Base-by-base conservation (phyloP, 805 yeast genomes). In the Metschnikowia matae region DNA sequence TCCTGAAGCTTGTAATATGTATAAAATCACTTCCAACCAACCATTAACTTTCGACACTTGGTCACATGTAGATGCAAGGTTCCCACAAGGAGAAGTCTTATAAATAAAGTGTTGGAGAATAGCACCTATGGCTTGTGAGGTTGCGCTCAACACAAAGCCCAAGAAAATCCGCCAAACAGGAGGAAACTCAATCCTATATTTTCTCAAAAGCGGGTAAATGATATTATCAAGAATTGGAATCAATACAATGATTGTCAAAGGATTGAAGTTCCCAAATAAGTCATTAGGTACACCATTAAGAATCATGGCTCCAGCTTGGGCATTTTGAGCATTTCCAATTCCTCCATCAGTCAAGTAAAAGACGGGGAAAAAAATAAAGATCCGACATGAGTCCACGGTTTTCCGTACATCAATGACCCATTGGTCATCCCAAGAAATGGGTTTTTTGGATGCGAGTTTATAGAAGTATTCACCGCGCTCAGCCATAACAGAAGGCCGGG, bases 201-300 rank as follows among this genome's bases (percentile, higher is more conserved):
- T 74, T 62, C 81, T 70, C 45, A 79, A 62, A 3, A 64, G 34
- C 52, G 84, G 83, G 56, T 79, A 79, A n/a, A 80, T 36, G 18
- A 63, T 46, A 53, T 71, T 65, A 58, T 80, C 81, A 58, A 79
- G 67, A 44, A 79, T 66, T 52, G 83, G 84, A 50, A 79, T 71
- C 51, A 76, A 65, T 44, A 79, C 68, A 53, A 79, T 77, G 57
- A 79, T 80, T 15, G 82, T 73, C 52, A 79, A 68, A 41, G 81
- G 82, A 57, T 80, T 79, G 67, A 80, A 78, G 59, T 78, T 79
- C 54, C 68, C 73, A 66, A 78, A 76, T 57, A 79, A 71, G 68
- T 80, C 83, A 58, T 79, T 79, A 52, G 83, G 83, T 56, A 80
- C 80, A 43, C 81, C 80, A 31, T 75, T 65, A 31, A 77, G 67